phyloP scores from a whole-genome alignment of 1,139 yeast species.

The Scheffersomyces cryptocercus region DNA sequence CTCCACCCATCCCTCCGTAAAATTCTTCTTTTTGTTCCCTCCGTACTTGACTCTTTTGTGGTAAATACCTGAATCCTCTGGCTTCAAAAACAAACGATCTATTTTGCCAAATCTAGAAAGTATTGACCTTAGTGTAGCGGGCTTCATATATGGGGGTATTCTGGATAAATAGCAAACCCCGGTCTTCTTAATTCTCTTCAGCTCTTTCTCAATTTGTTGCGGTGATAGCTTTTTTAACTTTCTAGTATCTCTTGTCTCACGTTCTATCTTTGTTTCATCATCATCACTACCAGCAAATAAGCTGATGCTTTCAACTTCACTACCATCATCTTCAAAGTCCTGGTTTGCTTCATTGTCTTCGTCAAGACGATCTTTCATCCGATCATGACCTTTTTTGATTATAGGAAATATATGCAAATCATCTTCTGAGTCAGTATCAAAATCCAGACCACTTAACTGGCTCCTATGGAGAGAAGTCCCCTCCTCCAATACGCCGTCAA shows the following conservation, averaged over 20 bases:
- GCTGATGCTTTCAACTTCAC: conserved; percentile 10
- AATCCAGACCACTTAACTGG: neutral
- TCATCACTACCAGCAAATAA: conserved; percentile 11
- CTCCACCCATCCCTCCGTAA: conserved; percentile 97
- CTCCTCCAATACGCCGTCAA: too few relatives aligned
- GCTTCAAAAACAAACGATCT: conserved; percentile 82
- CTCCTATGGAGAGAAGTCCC: too few relatives aligned
- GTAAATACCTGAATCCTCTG: conserved; percentile 72
- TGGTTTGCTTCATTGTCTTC: conserved; percentile 17
- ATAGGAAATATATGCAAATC: conserved; percentile 12
- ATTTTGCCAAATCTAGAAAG: conserved; percentile 80
- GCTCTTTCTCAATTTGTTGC: conserved; percentile 56
- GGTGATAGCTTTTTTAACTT: conserved; percentile 54
- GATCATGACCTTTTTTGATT: conserved; percentile 8
- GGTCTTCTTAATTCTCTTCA: conserved; percentile 63
- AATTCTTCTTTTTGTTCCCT: conserved; percentile 89
- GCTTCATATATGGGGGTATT: conserved; percentile 97
- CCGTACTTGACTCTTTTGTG: conserved; percentile 78
- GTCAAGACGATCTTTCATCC: conserved; percentile 9
- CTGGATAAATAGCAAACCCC: conserved; percentile 91
- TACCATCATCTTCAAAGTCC: conserved; percentile 20
- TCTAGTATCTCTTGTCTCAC: conserved; percentile 13
- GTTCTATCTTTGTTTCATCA: conserved; percentile 3
- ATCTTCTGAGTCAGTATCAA: conserved; percentile 19
- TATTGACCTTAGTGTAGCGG: conserved; percentile 82